These are phyloP conservation scores for Pseudognaphalium luteoalbum DNA, from an alignment of 129 eudicot species.

Conservation along the genomic window DNA sequence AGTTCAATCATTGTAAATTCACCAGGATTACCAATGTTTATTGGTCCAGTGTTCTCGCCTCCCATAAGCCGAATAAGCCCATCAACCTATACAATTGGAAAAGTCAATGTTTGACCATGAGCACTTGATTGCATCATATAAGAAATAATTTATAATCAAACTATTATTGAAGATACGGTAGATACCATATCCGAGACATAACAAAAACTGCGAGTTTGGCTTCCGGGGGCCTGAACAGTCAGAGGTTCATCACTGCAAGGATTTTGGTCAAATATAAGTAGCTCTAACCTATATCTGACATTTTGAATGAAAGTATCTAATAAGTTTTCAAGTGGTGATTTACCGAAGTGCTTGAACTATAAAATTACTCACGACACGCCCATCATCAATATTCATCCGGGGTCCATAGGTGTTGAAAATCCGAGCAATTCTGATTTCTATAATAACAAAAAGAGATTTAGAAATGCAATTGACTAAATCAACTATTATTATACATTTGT, in stretches of 20 bases:
- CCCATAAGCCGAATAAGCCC: slow-evolving; percentile 84
- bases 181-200: slow-evolving; percentile 72
- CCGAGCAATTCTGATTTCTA: slow-evolving; percentile 74
- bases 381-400: slow-evolving; percentile 85
- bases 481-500: slow-evolving; percentile 4
- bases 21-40: slow-evolving; percentile 87
- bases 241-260: slow-evolving; percentile 69
- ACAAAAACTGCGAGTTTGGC: slow-evolving; percentile 83
- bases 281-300: not conserved
- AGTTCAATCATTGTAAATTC: slow-evolving; percentile 93
- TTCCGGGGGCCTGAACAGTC: slow-evolving; percentile 80
- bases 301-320: not conserved
- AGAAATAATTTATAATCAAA: not conserved
- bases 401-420: slow-evolving; percentile 90
- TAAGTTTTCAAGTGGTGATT: slow-evolving; percentile 5
- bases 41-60: slow-evolving; percentile 82
- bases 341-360: slow-evolving; percentile 84
- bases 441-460: not conserved
- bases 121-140: not conserved
- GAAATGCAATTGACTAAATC: slow-evolving; percentile 7
- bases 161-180: not conserved
- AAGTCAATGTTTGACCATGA: slow-evolving; percentile 10
- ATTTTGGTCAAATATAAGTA: not conserved
- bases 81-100: slow-evolving; percentile 51
- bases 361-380: slow-evolving; percentile 88